Evolutionary conservation across 1,139 yeast species (phyloP), one percentile per base, ranked within the genome.

Genomic region (Saccharomyces hybrid): DNA sequence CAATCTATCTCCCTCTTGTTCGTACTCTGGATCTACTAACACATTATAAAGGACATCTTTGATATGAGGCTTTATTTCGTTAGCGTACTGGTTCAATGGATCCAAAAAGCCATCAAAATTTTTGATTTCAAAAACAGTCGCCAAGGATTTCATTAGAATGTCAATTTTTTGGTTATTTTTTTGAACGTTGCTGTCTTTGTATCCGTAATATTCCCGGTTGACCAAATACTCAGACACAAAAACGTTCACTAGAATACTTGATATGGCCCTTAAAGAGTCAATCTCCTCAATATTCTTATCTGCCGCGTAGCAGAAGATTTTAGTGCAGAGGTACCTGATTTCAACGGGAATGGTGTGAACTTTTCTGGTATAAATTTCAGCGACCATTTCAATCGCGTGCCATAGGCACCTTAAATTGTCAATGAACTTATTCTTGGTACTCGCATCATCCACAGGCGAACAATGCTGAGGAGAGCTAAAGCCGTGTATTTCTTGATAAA

Each of bases 211-310:
- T 62, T 66, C 50, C 69, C 79, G 23, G 72, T 72, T 53, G 64
- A 70, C 47, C 60, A 69, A 5, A 75, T 59, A 67, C 38, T 61
- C 67, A 9, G 86, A 87, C 20, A 88, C 73, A 48, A 90, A 73
- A 59, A 87, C 83, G 57, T 95, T 77, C 65, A 93, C 88, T 0
- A 89, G 85, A 57, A 90, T 88, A 41, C 88, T 78, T 58, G 88
- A 73, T 47, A 89, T 74, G 0, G 87, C 75, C 55, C 76, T 77
- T 6, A 76, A 66, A 54, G 81, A 79, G 2, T 68, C 67, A 11
- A 64, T 62, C 41, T 68, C 72, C 27, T 67, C 64, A 1, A 70
- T 62, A 46, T 73, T 58, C 52, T 66, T 68, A 49, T 69, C 70
- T 47, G 84, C 76, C 3, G 81, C 75, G 5, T 82, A 82, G 57